Percentiles rank a stretch among this genome's conserved stretches.
Conservation (phyloP, 2,329 filamentous ascomycete genomes). For the Grosmannia clavigera region DNA sequence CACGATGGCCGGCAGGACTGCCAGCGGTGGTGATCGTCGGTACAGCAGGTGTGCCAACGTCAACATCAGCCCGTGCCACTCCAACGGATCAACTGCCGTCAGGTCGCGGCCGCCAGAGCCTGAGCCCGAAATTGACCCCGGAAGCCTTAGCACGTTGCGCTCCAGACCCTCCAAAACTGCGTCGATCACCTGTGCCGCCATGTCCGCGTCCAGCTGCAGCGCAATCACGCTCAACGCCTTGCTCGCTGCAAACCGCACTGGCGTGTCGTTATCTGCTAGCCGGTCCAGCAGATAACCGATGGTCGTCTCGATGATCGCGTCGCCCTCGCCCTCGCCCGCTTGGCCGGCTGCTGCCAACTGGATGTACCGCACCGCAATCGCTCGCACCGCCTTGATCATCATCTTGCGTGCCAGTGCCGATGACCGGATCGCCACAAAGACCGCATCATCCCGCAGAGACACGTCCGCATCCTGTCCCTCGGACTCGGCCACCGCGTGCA, state of each 20-base stretch:
- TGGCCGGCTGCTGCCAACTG: constrained; percentile 42
- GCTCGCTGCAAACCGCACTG: constrained; percentile 79
- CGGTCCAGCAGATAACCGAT: constrained; percentile 72
- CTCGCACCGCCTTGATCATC: constrained; percentile 73
- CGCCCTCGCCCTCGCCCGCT: constrained; percentile 28
- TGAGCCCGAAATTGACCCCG: constrained; percentile 14
- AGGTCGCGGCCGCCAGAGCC: constrained; percentile 39
- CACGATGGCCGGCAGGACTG: constrained; percentile 60
- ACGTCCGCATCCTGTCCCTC: constrained; percentile 27
- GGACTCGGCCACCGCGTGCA: constrained; percentile 44
- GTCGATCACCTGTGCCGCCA: constrained; percentile 79
- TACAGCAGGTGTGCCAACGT: constrained; percentile 81
- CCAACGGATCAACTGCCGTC: constrained; percentile 63
- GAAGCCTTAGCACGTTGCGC: constrained; percentile 35
- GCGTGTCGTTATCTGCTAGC: constrained; percentile 78
- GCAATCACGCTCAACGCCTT: constrained; percentile 86
- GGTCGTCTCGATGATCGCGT: constrained; percentile 61
- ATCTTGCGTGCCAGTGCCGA: constrained; percentile 74
- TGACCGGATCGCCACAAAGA: constrained; percentile 44
- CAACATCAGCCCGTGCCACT: constrained; percentile 87
- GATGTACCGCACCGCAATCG: constrained; percentile 42
- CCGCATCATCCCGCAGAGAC: constrained; percentile 12
- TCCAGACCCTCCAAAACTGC: constrained; percentile 64
- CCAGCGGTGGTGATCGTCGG: constrained; percentile 62
- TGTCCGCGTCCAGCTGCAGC: constrained; percentile 62